Conservation (phyloP, 2,329 filamentous ascomycete species). For the Colletotrichum shisoi region DNA sequence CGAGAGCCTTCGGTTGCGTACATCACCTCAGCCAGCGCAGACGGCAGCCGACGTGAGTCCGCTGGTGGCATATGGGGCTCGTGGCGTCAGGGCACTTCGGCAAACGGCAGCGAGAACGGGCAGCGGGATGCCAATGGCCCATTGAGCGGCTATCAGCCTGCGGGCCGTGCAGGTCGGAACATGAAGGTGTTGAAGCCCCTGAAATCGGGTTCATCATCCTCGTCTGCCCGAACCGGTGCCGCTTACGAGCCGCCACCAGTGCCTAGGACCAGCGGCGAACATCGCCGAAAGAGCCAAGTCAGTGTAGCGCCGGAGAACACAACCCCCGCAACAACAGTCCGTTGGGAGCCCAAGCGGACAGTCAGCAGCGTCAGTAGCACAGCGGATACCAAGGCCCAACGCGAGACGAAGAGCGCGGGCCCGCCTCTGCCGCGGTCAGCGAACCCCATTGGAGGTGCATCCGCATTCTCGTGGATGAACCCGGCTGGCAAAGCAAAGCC, state of each 20-base stretch:
- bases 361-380: conserved; percentile 52
- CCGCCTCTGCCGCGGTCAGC: conserved; percentile 63
- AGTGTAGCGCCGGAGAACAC: conserved; percentile 63
- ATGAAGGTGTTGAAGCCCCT: conserved; percentile 92
- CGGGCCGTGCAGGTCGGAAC: conserved; percentile 67
- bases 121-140: conserved; percentile 60
- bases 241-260: conserved; percentile 61
- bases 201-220: conserved; percentile 64
- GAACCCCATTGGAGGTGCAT: conserved; percentile 91
- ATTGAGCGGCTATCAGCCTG: conserved; percentile 74
- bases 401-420: conserved; percentile 48
- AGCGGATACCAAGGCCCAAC: conserved; percentile 43
- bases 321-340: conserved; percentile 50
- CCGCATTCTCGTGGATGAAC: conserved; percentile 93
- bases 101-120: conserved; percentile 61
- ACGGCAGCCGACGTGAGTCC: conserved; percentile 53
- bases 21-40: conserved; percentile 32
- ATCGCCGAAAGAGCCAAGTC: conserved; percentile 63
- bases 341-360: conserved; percentile 65
- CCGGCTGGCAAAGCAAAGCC: conserved; percentile 56
- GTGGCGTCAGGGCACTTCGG: conserved; percentile 68
- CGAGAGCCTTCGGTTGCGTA: conserved; percentile 11
- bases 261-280: conserved; percentile 57
- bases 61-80: conserved; percentile 72
- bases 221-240: conserved; percentile 56